Conservation (phyloP, 129 eudicot species). For the Silybum marianum region DNA sequence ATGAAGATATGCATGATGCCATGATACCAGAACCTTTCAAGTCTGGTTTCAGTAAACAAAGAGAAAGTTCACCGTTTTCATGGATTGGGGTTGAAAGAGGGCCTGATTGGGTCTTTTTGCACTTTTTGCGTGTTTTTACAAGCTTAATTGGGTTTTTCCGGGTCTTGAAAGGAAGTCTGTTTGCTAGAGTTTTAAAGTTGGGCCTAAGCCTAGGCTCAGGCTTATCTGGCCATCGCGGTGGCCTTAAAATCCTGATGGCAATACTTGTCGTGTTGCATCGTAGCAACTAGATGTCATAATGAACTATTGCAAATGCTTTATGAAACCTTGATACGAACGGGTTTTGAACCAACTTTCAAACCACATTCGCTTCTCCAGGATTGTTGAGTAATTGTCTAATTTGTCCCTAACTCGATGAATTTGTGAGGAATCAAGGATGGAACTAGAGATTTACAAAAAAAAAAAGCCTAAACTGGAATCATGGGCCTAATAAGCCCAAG, state of each 20-base stretch:
- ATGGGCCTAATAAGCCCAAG: no score
- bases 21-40: neutral
- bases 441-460: neutral
- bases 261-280: neutral
- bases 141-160: neutral
- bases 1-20: neutral
- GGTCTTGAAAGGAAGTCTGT: no score
- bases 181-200: neutral
- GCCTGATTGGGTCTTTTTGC: neutral
- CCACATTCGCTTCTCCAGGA: neutral
- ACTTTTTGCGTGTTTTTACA: neutral
- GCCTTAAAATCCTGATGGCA: neutral
- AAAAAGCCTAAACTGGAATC: neutral
- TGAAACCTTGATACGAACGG: neutral
- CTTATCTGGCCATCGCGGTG: neutral
- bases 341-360: neutral
- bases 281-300: neutral
- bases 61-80: neutral
- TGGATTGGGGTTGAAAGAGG: neutral
- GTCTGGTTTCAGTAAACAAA: neutral
- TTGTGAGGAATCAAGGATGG: no score
- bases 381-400: neutral
- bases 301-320: neutral
- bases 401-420: neutral
- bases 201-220: neutral